Evolutionary conservation across 306 rosid species (phyloP).

Genomic region (Fagus sylvatica): DNA sequence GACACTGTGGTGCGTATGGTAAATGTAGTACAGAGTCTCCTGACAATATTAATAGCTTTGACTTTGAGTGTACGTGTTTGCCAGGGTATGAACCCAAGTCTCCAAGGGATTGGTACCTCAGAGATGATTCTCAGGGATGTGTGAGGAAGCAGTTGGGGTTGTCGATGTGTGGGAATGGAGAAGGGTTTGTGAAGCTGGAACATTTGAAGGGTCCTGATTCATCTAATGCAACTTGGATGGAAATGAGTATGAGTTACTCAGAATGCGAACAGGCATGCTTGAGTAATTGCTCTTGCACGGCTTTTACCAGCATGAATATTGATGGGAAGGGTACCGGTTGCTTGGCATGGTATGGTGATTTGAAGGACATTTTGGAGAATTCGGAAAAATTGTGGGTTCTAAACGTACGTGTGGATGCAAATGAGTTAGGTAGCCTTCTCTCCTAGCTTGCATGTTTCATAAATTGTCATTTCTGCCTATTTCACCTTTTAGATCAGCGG

Average conservation of each 20-base stretch:
- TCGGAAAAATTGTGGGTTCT: slow-evolving; percentile 15
- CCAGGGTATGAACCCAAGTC: slow-evolving; percentile 23
- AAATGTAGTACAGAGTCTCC: neutral
- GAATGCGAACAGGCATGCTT: slow-evolving; percentile 26
- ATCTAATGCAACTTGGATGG: neutral
- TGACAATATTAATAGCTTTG: neutral
- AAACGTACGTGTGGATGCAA: slow-evolving; percentile 24
- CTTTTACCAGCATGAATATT: slow-evolving; percentile 20
- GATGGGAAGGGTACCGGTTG: slow-evolving; percentile 20
- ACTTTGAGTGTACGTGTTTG: slow-evolving; percentile 2
- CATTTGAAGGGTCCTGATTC: slow-evolving; percentile 11
- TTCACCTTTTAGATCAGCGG: neutral
- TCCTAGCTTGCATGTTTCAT: neutral
- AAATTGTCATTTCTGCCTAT: neutral
- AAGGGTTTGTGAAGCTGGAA: slow-evolving; percentile 3
- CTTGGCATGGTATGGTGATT: slow-evolving; percentile 30
- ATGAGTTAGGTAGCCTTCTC: slow-evolving; percentile 3
- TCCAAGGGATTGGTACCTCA: slow-evolving; percentile 10
- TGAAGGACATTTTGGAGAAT: slow-evolving; percentile 30
- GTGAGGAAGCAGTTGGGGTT: neutral
- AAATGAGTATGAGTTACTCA: neutral
- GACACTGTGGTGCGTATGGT: neutral
- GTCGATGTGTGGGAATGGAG: slow-evolving; percentile 20
- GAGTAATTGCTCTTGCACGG: slow-evolving; percentile 38
- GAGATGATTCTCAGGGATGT: slow-evolving; percentile 17